A percentile compares a stretch with the other conserved stretches of the same genome.
Conservation (phyloP, 2,329 filamentous ascomycete genomes). For the Stagonosporopsis rhizophila region DNA sequence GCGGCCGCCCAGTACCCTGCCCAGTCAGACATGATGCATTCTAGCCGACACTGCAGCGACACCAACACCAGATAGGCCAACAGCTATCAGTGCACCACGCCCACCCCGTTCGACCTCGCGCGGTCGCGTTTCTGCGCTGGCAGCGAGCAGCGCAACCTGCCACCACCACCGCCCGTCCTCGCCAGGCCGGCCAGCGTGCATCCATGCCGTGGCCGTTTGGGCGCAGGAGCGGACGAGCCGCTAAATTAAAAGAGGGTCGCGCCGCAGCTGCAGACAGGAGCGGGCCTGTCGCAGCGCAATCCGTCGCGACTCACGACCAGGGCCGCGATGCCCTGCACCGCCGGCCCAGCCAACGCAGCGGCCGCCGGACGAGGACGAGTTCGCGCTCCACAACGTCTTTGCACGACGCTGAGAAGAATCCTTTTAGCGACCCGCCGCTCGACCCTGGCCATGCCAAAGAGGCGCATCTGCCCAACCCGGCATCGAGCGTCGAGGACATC, state of each 20-base stretch:
- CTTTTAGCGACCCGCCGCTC: slow-evolving; percentile 26
- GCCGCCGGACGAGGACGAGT: slow-evolving; percentile 40
- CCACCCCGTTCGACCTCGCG: no score
- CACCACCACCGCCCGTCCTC: slow-evolving; percentile 9
- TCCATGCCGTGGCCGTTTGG: slow-evolving; percentile 85
- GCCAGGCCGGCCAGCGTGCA: slow-evolving; percentile 16
- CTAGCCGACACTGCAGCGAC: slow-evolving; percentile 24
- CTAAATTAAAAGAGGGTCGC: slow-evolving; percentile 53
- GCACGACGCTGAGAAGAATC: slow-evolving; percentile 39
- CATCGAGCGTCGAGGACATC: slow-evolving; percentile 53
- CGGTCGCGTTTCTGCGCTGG: slow-evolving; percentile 30
- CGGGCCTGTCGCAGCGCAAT: slow-evolving; percentile 40
- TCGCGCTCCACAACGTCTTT: slow-evolving; percentile 44
- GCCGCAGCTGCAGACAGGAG: slow-evolving; percentile 58
- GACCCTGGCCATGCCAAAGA: slow-evolving; percentile 29
- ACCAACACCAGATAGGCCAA: slow-evolving; percentile 19
- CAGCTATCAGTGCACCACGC: slow-evolving; percentile 20
- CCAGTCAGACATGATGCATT: slow-evolving; percentile 29
- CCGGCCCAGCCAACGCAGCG: slow-evolving; percentile 37
- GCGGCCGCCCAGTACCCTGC: slow-evolving; percentile 17
- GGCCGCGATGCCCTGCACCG: slow-evolving; percentile 35
- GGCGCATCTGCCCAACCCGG: slow-evolving; percentile 26
- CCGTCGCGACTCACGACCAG: slow-evolving; percentile 25
- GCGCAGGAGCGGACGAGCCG: slow-evolving; percentile 73
- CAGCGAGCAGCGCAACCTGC: slow-evolving; percentile 13